Evolutionary conservation across 805 yeast species (phyloP), one percentile per base, ranked within the genome.

Genomic region (Starmera dryadoides): DNA sequence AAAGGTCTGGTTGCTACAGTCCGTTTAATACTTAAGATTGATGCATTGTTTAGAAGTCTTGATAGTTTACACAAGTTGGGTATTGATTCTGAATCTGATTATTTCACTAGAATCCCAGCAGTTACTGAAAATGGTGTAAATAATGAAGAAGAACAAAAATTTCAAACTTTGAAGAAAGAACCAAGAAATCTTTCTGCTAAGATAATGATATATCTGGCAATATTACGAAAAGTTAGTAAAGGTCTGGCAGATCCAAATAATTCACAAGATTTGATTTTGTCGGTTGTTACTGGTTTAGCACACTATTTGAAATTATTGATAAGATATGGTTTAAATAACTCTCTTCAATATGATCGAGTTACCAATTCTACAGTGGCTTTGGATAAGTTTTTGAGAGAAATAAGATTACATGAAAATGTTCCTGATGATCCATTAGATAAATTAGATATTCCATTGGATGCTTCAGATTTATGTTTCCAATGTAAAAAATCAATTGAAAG

Each of bases 101-200:
- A 30, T 20, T 32, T 32, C 16, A 32, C 22, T 12, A 16, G n/a
- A 4, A 14, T 32, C 23, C n/a, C 21, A 32, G n/a, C 8, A 3
- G 9, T 18, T 19, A 42, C 33, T 9, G 37, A 36, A 6, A 30
- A 36, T 2, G 45, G 25, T n/a, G 35, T 30, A 15, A n/a, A 30
- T 8, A 16, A n/a, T 6, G 30, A 25, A 15, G 44, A 36, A 28
- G 48, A 38, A 26, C 42, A 37, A 8, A 34, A 42, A 2, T 47
- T 44, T 31, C 50, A 47, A 5, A 43, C 45, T 1, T 39, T 53
- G 36, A 53, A 49, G 35, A 53, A 48, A 33, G 59, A 52, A 35
- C 96, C 98, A 11, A 73, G 95, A 54, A 84, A 84, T 37, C 70
- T 93, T 36, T 84, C 96, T 8, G 88, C 95, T 6, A 89, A 88